These are phyloP conservation scores for Aspergillus sclerotioniger DNA, from an alignment of 495 filamentous ascomycete species.

Conservation along the genomic window DNA sequence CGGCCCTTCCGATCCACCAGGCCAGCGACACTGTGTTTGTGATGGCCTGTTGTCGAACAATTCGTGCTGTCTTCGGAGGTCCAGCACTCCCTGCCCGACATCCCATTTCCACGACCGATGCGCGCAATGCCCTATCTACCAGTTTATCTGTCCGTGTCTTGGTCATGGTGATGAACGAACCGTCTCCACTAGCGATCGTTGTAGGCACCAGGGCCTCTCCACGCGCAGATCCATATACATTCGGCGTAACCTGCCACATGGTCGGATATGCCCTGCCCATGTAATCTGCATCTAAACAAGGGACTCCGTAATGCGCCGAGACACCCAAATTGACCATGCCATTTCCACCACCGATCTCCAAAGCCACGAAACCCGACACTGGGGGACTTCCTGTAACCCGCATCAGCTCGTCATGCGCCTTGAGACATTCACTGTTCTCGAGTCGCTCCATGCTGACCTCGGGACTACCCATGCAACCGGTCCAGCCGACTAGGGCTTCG, in stretches of 20 bases:
- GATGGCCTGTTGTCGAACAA: constrained; percentile 30
- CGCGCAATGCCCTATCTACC: constrained; percentile 31
- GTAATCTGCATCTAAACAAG: constrained; percentile 39
- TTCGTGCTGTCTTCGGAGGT: constrained; percentile 27
- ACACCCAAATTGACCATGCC: constrained; percentile 34
- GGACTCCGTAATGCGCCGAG: constrained; percentile 23
- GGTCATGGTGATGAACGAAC: constrained; percentile 36
- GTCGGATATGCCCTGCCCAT: constrained; percentile 39
- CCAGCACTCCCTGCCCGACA: constrained; percentile 31
- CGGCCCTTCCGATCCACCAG: constrained; percentile 49
- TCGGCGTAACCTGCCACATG: constrained; percentile 33
- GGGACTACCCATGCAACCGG: constrained; percentile 29
- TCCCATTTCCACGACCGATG: constrained; percentile 35
- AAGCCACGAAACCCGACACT: constrained; percentile 29
- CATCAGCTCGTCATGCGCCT: constrained; percentile 32
- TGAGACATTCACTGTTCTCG: constrained; percentile 28
- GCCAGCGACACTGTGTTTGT: constrained; percentile 41
- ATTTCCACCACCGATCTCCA: constrained; percentile 42
- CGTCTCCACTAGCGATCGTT: constrained; percentile 38
- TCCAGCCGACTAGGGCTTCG: constrained; percentile 24
- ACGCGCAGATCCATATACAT: constrained; percentile 25
- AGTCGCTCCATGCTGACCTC: constrained; percentile 34
- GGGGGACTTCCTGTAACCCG: constrained; percentile 24
- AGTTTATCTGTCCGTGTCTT: constrained; percentile 32
- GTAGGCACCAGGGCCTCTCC: constrained; percentile 30